Conservation (phyloP, 2,329 filamentous ascomycete genomes). For the Spiromastix sp. region DNA sequence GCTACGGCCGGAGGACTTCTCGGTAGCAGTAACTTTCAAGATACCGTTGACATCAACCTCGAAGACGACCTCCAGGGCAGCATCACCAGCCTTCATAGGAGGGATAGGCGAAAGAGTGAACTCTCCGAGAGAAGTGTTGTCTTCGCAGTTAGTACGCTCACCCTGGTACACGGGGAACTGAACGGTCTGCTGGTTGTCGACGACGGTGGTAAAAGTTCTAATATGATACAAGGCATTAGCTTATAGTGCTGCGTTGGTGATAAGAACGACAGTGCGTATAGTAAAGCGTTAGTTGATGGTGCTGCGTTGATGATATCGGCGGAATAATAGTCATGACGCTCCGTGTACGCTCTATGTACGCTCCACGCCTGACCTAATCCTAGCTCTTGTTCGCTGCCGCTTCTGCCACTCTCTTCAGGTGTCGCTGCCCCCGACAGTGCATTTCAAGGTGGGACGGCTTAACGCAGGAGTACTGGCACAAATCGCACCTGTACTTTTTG, state of each 20-base stretch:
- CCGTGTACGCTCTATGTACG: too few relatives aligned
- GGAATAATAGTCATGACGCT: slow-evolving; percentile 1
- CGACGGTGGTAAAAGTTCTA: slow-evolving; percentile 68
- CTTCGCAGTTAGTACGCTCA: slow-evolving; percentile 94
- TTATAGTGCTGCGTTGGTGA: too few relatives aligned
- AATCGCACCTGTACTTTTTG: too few relatives aligned
- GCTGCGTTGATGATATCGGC: neutral
- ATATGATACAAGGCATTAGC: too few relatives aligned
- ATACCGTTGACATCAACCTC: slow-evolving; percentile 99
- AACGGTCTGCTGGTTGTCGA: slow-evolving; percentile 62
- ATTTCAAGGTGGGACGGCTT: too few relatives aligned
- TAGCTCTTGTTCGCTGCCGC: too few relatives aligned
- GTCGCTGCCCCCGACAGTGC: too few relatives aligned
- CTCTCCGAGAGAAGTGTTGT: slow-evolving; percentile 96
- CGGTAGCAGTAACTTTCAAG: slow-evolving; percentile 96
- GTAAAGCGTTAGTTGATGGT: too few relatives aligned
- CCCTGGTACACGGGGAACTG: slow-evolving; percentile 93
- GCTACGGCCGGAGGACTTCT: slow-evolving; percentile 95
- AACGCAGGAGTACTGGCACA: too few relatives aligned
- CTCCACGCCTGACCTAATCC: too few relatives aligned
- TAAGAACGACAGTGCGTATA: too few relatives aligned
- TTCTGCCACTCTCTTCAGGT: too few relatives aligned
- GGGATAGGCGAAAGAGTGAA: slow-evolving; percentile 88
- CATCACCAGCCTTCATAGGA: slow-evolving; percentile 84
- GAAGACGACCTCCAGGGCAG: slow-evolving; percentile 94